Conservation (phyloP, 1,139 yeast genomes). For the Komagataea norvegica region DNA sequence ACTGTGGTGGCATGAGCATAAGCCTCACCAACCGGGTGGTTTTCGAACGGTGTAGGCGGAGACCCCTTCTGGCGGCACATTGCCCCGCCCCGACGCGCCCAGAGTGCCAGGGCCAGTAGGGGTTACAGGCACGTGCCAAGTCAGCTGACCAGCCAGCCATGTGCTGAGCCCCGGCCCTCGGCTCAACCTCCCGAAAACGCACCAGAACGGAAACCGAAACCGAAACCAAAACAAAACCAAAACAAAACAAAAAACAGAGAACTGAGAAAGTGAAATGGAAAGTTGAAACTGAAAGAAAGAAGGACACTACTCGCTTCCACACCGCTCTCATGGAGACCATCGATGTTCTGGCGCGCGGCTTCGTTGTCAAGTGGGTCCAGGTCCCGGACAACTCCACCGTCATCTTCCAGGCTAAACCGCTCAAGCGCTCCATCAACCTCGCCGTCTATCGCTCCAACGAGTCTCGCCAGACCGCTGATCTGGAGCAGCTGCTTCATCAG, state of each 20-base stretch:
- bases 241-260: too few relatives aligned
- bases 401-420: slow-evolving; percentile 79
- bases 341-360: slow-evolving; percentile 85
- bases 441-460: slow-evolving; percentile 35
- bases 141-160: too few relatives aligned
- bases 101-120: too few relatives aligned
- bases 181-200: too few relatives aligned
- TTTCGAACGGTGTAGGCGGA: background rate
- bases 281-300: background rate
- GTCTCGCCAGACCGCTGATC: slow-evolving; percentile 16
- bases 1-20: slow-evolving; percentile 7
- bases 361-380: slow-evolving; percentile 85
- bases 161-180: too few relatives aligned
- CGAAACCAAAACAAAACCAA: too few relatives aligned
- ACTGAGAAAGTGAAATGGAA: background rate
- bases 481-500: too few relatives aligned
- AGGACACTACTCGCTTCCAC: background rate
- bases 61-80: too few relatives aligned
- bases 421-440: slow-evolving; percentile 66
- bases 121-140: too few relatives aligned
- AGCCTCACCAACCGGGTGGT: background rate
- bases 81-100: too few relatives aligned
- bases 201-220: too few relatives aligned
- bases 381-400: slow-evolving; percentile 64
- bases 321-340: slow-evolving; percentile 64